Evolutionary conservation across 1,284 basidiomycete species (phyloP).

Genomic region (Gomphus sp.): DNA sequence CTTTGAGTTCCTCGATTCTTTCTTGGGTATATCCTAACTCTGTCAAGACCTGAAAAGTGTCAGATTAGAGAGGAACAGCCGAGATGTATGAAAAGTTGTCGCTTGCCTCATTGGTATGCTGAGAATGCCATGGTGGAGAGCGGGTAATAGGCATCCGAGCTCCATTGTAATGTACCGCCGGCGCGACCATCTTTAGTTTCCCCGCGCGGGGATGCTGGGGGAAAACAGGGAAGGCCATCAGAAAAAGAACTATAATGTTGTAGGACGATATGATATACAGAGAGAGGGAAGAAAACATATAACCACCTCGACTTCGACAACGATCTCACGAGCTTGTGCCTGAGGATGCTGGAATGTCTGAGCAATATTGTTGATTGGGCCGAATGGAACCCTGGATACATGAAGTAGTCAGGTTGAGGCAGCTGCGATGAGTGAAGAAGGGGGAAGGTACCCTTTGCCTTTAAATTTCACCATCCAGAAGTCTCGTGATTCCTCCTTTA

Average conservation of each 20-base stretch:
- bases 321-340: conserved; percentile 54
- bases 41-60: conserved; percentile 40
- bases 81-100: not conserved
- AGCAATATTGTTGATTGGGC: conserved; percentile 86
- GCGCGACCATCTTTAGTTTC: conserved; percentile 77
- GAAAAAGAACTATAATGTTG: not conserved
- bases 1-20: conserved; percentile 44
- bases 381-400: conserved; percentile 70
- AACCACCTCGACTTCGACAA: conserved; percentile 52
- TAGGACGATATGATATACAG: not conserved
- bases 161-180: conserved; percentile 85
- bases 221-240: not conserved
- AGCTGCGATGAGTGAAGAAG: not conserved
- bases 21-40: conserved; percentile 61
- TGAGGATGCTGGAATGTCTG: conserved; percentile 93
- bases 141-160: conserved; percentile 64
- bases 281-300: conserved; percentile 12
- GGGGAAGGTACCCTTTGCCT: conserved; percentile 57
- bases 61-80: not conserved
- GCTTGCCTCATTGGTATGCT: conserved; percentile 70
- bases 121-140: conserved; percentile 77
- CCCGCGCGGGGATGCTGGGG: conserved; percentile 68
- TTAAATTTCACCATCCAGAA: conserved; percentile 70
- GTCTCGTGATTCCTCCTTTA: conserved; percentile 49
- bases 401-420: not conserved